phyloP scores from a whole-genome alignment of 2,329 filamentous ascomycete genomes.

The Verruconis gallopava region DNA sequence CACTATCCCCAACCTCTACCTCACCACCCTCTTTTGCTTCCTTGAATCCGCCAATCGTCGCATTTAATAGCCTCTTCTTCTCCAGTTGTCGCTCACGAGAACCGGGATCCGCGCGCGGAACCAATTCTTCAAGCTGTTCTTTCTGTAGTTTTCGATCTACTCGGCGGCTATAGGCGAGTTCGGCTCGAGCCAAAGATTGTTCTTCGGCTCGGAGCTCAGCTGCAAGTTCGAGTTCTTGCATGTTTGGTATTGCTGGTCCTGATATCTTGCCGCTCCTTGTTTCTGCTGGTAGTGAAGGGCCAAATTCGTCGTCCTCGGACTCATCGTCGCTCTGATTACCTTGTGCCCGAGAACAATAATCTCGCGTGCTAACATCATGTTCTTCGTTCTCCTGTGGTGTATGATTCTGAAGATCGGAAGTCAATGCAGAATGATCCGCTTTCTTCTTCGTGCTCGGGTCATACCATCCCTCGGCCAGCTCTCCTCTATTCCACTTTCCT shows the following conservation, averaged over 20 bases:
- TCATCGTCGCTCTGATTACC: neutral
- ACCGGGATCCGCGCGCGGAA: slow-evolving; percentile 69
- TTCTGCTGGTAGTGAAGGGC: slow-evolving; percentile 36
- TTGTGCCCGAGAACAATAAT: neutral
- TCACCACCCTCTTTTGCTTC: slow-evolving; percentile 50
- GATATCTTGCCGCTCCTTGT: slow-evolving; percentile 12
- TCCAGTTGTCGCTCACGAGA: slow-evolving; percentile 75
- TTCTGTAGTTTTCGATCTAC: slow-evolving; percentile 54
- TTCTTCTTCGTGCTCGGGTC: slow-evolving; percentile 58
- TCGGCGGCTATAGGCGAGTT: slow-evolving; percentile 49
- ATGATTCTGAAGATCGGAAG: slow-evolving; percentile 12
- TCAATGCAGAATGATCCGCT: slow-evolving; percentile 27
- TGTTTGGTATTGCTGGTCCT: slow-evolving; percentile 54
- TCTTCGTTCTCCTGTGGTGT: neutral
- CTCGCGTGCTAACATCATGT: no score
- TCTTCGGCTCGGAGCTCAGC: slow-evolving; percentile 40
- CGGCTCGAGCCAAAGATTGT: slow-evolving; percentile 30
- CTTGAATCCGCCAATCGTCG: slow-evolving; percentile 60
- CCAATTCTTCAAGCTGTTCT: slow-evolving; percentile 65
- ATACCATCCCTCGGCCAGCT: slow-evolving; percentile 87
- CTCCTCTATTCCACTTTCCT: slow-evolving; percentile 79
- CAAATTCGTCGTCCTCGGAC: slow-evolving; percentile 36
- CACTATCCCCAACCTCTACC: slow-evolving; percentile 55
- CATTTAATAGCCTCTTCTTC: slow-evolving; percentile 62
- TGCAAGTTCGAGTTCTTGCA: slow-evolving; percentile 53